Conservation (phyloP, 768 basidiomycete species). For the Collybiopsis luxurians region DNA sequence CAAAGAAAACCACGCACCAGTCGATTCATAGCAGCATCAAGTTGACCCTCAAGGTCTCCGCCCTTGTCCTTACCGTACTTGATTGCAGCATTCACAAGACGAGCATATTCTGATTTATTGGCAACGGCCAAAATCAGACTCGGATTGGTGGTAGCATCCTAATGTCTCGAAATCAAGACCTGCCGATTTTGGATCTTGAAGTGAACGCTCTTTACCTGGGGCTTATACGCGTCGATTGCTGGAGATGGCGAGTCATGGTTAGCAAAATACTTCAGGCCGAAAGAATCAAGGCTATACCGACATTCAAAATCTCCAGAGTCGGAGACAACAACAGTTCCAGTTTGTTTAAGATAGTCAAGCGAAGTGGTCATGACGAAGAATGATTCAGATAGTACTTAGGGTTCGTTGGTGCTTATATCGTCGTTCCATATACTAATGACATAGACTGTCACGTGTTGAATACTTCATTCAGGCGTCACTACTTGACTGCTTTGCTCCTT, state of each 20-base stretch:
- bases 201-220: constrained; percentile 52
- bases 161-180: neutral
- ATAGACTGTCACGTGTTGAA: too few species aligned
- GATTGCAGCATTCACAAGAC: constrained; percentile 75
- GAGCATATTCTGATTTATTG: constrained; percentile 83
- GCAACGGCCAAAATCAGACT: constrained; percentile 92
- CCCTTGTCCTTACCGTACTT: constrained; percentile 78
- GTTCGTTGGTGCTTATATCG: too few species aligned
- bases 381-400: too few species aligned
- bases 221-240: constrained; percentile 97
- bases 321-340: constrained; percentile 94
- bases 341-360: constrained; percentile 81
- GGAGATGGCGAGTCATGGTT: constrained; percentile 23
- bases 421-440: too few species aligned
- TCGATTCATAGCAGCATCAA: constrained; percentile 82
- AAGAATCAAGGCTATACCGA: constrained; percentile 12
- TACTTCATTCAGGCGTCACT: too few species aligned
- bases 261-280: neutral
- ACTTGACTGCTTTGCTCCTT: too few species aligned
- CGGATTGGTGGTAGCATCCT: constrained; percentile 99
- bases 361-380: constrained; percentile 67
- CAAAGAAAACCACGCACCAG: constrained; percentile 54
- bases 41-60: constrained; percentile 69
- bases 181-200: neutral
- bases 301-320: constrained; percentile 97